Conservation (phyloP, 106 monocot species). For the Xerophyta viscosa region DNA sequence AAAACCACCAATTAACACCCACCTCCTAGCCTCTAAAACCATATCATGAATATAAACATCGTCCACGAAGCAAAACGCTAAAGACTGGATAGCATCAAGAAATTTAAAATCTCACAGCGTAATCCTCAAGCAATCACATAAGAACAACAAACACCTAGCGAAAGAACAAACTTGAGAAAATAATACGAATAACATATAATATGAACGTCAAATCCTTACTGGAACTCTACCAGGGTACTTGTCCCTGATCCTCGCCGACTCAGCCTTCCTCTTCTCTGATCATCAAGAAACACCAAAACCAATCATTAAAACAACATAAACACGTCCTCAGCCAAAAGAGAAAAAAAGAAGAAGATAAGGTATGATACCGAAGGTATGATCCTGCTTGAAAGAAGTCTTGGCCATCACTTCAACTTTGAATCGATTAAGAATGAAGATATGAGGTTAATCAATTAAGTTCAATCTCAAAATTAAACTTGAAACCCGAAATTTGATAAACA, state of each 20-base stretch:
- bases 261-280: conserved; percentile 41
- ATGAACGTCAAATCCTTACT: conserved; percentile 12
- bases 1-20: no score
- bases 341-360: not conserved
- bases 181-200: not conserved
- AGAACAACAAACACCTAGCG: no score
- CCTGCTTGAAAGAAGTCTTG: conserved; percentile 48
- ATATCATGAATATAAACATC: no score
- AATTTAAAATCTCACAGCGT: no score
- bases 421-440: not conserved
- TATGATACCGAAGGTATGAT: conserved; percentile 35
- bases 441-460: conserved; percentile 1
- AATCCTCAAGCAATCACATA: no score
- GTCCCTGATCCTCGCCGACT: conserved; percentile 43
- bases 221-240: conserved; percentile 53
- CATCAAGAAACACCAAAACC: not conserved
- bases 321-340: not conserved
- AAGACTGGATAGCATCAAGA: no score
- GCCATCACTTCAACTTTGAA: conserved; percentile 31
- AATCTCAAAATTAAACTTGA: no score
- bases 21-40: no score
- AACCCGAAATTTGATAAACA: no score
- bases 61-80: no score
- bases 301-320: not conserved
- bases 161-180: not conserved